Evolutionary conservation across 306 rosid genomes (phyloP).

Genomic region (Sesbania bispinosa): DNA sequence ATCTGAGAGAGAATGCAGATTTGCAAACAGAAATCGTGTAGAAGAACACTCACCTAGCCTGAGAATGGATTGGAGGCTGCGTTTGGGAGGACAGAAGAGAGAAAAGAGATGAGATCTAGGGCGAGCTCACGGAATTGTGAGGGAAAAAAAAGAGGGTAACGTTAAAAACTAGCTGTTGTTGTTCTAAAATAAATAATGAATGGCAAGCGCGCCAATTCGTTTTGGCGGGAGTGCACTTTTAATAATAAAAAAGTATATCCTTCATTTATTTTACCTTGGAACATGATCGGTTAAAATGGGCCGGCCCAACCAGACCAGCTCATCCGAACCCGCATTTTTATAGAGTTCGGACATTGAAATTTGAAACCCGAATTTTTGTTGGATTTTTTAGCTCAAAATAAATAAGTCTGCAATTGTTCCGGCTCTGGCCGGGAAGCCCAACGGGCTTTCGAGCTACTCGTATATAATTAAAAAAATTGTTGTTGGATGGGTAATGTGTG

Average conservation of each 20-base stretch:
- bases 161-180: background rate
- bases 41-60: conserved; percentile 3
- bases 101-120: conserved; percentile 20
- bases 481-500: no score
- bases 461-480: no score
- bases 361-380: no score
- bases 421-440: no score
- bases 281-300: no score
- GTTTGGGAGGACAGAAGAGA: background rate
- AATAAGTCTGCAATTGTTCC: no score
- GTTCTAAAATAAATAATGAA: background rate
- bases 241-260: background rate
- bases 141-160: background rate
- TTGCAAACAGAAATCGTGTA: background rate
- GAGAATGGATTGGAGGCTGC: background rate
- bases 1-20: background rate
- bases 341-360: no score
- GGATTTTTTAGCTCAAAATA: no score
- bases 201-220: conserved; percentile 16
- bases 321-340: no score
- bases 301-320: no score
- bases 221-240: conserved; percentile 20
- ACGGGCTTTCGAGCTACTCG: no score
- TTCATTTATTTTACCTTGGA: no score
- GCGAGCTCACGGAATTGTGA: background rate